Conservation (phyloP, 177 flowering plant genomes). For the Tripterygium wilfordii region DNA sequence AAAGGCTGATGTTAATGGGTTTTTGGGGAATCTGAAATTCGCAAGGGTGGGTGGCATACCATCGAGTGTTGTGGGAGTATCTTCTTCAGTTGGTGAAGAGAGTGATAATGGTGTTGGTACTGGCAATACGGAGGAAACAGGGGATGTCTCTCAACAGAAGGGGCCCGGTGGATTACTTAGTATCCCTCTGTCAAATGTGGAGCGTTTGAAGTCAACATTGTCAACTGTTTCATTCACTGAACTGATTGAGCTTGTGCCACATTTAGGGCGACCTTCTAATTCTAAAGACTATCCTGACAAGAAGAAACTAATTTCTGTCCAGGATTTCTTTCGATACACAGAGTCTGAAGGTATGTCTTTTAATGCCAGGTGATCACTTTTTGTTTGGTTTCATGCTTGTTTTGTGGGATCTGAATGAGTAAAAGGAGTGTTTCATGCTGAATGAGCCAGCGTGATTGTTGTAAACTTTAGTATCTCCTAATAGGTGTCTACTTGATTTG, state of each 20-base stretch:
- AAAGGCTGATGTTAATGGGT: conserved; percentile 57
- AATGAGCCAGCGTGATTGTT: too few species aligned
- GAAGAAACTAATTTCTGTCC: conserved; percentile 87
- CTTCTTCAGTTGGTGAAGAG: conserved; percentile 51
- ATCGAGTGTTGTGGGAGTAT: conserved; percentile 52
- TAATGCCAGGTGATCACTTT: too few species aligned
- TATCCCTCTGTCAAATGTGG: conserved; percentile 93
- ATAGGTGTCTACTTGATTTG: too few species aligned
- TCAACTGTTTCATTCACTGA: conserved; percentile 84
- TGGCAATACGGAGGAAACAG: conserved; percentile 41
- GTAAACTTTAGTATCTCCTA: too few species aligned
- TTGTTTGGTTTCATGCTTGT: too few species aligned
- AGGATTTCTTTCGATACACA: conserved; percentile 90
- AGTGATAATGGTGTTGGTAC: conserved; percentile 27
- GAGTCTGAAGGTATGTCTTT: conserved; percentile 80
- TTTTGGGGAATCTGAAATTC: conserved; percentile 70
- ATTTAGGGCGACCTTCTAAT: conserved; percentile 59
- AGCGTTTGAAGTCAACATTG: conserved; percentile 73
- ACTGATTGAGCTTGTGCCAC: conserved; percentile 80
- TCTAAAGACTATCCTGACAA: conserved; percentile 87
- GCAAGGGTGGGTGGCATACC: conserved; percentile 88
- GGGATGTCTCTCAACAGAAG: conserved; percentile 48
- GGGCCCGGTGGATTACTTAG: conserved; percentile 58
- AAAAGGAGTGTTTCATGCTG: too few species aligned
- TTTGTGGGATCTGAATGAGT: too few species aligned